Evolutionary conservation across 2,329 filamentous ascomycete genomes (phyloP).

Genomic region (Rhytidhysteron rufulum): DNA sequence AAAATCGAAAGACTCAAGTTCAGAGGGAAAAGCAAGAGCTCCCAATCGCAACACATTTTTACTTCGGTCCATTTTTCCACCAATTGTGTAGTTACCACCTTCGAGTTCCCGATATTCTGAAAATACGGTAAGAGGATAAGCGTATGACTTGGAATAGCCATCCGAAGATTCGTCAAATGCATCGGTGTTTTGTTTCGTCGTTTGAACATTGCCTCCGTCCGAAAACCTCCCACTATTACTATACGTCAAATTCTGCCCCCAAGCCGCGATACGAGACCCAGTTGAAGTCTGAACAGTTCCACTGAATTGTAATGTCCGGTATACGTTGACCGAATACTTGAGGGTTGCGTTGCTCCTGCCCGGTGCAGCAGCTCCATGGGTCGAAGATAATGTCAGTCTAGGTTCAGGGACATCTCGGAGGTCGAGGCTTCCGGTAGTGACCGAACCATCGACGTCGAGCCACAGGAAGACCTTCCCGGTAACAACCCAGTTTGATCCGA

Average conservation of each 20-base stretch:
- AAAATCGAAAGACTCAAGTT: slow-evolving; percentile 55
- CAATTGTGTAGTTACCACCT: slow-evolving; percentile 42
- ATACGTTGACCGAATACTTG: slow-evolving; percentile 54
- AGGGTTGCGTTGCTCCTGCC: slow-evolving; percentile 60
- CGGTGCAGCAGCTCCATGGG: slow-evolving; percentile 43
- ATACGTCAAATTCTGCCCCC: slow-evolving; percentile 58
- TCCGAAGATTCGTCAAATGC: slow-evolving; percentile 44
- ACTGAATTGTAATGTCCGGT: slow-evolving; percentile 52
- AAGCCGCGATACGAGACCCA: slow-evolving; percentile 42
- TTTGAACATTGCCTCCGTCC: slow-evolving; percentile 53
- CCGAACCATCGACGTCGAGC: slow-evolving; percentile 51
- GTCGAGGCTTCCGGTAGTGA: slow-evolving; percentile 50
- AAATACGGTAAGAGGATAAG: slow-evolving; percentile 60
- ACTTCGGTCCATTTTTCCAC: slow-evolving; percentile 47
- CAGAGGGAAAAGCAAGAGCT: slow-evolving; percentile 54
- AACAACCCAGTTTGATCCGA: slow-evolving; percentile 69
- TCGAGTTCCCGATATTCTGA: slow-evolving; percentile 45
- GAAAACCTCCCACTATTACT: slow-evolving; percentile 54
- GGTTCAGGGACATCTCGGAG: slow-evolving; percentile 39
- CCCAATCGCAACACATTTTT: slow-evolving; percentile 47
- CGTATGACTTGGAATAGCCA: slow-evolving; percentile 44
- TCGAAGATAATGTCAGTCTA: slow-evolving; percentile 49
- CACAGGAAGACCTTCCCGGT: slow-evolving; percentile 80
- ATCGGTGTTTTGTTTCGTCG: slow-evolving; percentile 48
- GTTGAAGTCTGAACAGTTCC: slow-evolving; percentile 51